Percentiles rank a stretch among this genome's conserved stretches.
phyloP scores from a whole-genome alignment of 495 filamentous ascomycete species.

The Talaromyces thailandensis region DNA sequence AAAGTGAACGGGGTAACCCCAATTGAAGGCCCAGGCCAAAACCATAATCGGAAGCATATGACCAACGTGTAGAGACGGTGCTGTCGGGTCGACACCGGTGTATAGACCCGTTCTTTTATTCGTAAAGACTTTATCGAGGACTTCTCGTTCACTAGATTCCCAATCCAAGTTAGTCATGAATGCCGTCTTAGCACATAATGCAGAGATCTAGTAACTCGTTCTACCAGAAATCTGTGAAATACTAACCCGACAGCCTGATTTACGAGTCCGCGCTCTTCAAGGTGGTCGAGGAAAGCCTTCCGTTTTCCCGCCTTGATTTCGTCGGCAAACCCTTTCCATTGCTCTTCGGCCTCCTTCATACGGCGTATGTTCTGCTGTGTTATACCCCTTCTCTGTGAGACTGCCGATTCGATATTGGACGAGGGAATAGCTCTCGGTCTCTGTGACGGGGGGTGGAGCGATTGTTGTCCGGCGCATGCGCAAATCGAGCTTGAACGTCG shows the following conservation, averaged over 20 bases:
- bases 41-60: constrained; percentile 93
- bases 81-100: constrained; percentile 88
- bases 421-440: neutral
- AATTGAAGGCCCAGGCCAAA: constrained; percentile 83
- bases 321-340: constrained; percentile 48
- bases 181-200: neutral
- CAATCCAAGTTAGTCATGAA: constrained; percentile 7
- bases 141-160: constrained; percentile 42
- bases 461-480: constrained; percentile 1
- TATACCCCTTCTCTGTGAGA: constrained; percentile 35
- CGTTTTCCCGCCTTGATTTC: constrained; percentile 51
- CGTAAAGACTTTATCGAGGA: constrained; percentile 62
- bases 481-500: neutral
- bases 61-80: constrained; percentile 81
- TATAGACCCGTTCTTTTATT: constrained; percentile 69
- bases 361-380: constrained; percentile 41
- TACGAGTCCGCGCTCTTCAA: constrained; percentile 75
- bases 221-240: neutral
- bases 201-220: neutral
- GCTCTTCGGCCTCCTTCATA: constrained; percentile 40
- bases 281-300: constrained; percentile 53
- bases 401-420: neutral
- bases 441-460: neutral
- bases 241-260: constrained; percentile 75
- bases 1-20: constrained; percentile 65